Percentiles rank a stretch among this genome's conserved stretches.
These are phyloP conservation scores for Gracilariopsis chorda DNA, from an alignment of 23 red algal genomes.

Conservation along the genomic window DNA sequence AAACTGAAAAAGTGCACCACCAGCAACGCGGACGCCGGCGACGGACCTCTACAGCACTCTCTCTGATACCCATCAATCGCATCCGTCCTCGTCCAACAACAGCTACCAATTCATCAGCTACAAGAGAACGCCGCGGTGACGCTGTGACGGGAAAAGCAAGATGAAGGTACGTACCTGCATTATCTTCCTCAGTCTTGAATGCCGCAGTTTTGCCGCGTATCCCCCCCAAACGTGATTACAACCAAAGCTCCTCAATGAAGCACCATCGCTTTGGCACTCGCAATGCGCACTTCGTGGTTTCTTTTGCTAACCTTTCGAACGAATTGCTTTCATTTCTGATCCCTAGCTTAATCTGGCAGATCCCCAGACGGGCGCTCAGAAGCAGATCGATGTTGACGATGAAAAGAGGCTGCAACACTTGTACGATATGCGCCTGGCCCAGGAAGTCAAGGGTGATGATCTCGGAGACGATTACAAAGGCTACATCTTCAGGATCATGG, in stretches of 20 bases:
- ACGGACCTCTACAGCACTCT: no score
- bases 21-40: no score
- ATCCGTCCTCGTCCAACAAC: no score
- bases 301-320: no score
- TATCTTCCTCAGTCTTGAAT: no score
- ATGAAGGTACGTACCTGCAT: conserved; percentile 25
- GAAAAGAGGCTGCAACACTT: conserved; percentile 90
- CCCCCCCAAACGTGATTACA: no score
- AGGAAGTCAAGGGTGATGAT: conserved; percentile 90
- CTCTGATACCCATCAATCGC: no score
- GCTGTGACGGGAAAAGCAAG: background rate
- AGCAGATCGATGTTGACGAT: conserved; percentile 93
- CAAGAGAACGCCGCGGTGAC: background rate
- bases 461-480: conserved; percentile 93
- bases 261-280: no score
- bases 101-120: no score
- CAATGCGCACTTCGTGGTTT: background rate
- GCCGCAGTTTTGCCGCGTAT: no score
- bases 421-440: conserved; percentile 92
- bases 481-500: conserved; percentile 96
- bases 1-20: no score
- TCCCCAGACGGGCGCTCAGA: conserved; percentile 96
- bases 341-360: conserved; percentile 95
- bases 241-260: no score
- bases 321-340: background rate